Evolutionary conservation across 208 protist species (phyloP).

Genomic region (Leishmania aethiopica): DNA sequence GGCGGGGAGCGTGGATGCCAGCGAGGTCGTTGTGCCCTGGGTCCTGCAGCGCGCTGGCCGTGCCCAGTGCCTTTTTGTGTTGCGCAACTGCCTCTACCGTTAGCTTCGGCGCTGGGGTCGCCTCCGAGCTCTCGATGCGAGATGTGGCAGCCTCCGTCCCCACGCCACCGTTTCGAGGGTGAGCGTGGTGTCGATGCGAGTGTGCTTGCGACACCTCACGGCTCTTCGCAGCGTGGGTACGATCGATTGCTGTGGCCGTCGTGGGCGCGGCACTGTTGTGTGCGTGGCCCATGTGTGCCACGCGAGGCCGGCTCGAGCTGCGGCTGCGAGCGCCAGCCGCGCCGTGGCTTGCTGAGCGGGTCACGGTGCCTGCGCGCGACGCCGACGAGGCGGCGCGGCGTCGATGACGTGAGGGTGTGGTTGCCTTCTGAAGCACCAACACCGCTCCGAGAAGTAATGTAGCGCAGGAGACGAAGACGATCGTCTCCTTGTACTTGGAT

Average conservation of each 20-base stretch:
- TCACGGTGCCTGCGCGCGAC: constrained; percentile 18
- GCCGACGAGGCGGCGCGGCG: constrained; percentile 23
- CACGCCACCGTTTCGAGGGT: constrained; percentile 4
- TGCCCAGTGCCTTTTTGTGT: constrained; percentile 29
- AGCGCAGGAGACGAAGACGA: constrained; percentile 41
- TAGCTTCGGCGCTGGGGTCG: constrained; percentile 10
- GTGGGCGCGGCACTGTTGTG: not conserved
- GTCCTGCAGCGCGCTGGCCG: constrained; percentile 15
- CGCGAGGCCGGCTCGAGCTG: constrained; percentile 20
- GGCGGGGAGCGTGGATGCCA: not conserved
- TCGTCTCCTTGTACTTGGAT: constrained; percentile 44
- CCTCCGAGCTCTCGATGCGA: not conserved
- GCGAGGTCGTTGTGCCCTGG: not conserved
- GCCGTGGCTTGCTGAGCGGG: constrained; percentile 13
- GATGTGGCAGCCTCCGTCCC: not conserved
- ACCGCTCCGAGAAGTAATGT: constrained; percentile 37
- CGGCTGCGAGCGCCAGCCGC: constrained; percentile 19
- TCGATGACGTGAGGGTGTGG: constrained; percentile 42
- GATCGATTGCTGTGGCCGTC: not conserved
- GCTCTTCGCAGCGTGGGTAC: constrained; percentile 3
- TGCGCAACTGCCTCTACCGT: constrained; percentile 33
- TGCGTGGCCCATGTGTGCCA: not conserved
- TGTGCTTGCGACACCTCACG: constrained; percentile 23
- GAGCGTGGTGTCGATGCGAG: constrained; percentile 17
- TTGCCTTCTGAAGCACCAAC: constrained; percentile 54